phyloP scores from a whole-genome alignment of 129 eudicot genomes.

The Flaveria bidentis region DNA sequence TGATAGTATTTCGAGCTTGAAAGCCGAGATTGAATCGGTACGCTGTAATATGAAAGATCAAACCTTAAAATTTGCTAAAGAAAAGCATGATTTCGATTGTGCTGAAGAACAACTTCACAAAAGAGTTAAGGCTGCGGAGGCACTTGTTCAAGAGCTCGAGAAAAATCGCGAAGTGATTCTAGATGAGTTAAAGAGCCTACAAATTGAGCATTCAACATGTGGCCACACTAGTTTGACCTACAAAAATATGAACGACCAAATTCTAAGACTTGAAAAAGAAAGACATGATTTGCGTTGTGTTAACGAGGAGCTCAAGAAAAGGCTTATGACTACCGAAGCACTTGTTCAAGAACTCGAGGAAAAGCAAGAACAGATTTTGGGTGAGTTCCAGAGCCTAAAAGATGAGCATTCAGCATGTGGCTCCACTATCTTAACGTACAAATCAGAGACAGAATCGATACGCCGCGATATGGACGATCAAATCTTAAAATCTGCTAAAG shows the following conservation, averaged over 20 bases:
- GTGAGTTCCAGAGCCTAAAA: constrained; percentile 70
- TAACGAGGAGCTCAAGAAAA: constrained; percentile 71
- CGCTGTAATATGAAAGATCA: constrained; percentile 55
- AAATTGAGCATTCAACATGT: constrained; percentile 28
- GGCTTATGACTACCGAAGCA: constrained; percentile 40
- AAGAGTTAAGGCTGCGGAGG: constrained; percentile 67
- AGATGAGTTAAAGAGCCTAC: constrained; percentile 29
- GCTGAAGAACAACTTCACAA: constrained; percentile 68
- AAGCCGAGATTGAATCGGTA: constrained; percentile 57
- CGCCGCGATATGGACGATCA: constrained; percentile 56
- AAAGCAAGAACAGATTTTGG: constrained; percentile 79
- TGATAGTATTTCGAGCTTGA: constrained; percentile 49
- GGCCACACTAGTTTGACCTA: constrained; percentile 3
- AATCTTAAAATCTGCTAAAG: constrained; percentile 49
- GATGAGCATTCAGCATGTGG: constrained; percentile 73
- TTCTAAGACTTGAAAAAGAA: constrained; percentile 23
- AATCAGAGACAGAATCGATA: constrained; percentile 64
- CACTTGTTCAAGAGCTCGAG: constrained; percentile 38
- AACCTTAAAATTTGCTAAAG: constrained; percentile 52
- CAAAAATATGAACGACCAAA: constrained; percentile 25
- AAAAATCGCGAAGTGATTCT: constrained; percentile 14
- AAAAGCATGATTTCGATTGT: constrained; percentile 53
- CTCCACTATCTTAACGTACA: constrained; percentile 52
- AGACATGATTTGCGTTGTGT: constrained; percentile 39
- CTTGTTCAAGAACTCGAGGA: constrained; percentile 90